Conservation (phyloP, 1,284 basidiomycete species). For the Fomitopsis betulina region DNA sequence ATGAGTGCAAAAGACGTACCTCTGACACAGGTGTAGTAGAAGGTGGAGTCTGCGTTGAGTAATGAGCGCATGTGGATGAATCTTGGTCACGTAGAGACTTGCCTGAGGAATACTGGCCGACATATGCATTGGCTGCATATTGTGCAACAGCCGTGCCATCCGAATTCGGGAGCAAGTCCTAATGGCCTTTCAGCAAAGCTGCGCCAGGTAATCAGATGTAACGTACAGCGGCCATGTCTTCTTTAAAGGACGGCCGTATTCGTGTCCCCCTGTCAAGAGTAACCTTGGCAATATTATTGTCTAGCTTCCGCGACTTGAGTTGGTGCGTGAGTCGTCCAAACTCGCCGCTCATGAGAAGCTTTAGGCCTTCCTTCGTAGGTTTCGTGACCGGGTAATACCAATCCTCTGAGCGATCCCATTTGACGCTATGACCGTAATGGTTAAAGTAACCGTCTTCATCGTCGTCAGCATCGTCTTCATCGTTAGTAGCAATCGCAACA, state of each 20-base stretch:
- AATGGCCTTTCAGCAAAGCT: background rate
- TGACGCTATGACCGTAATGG: slow-evolving; percentile 30
- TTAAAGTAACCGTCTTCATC: slow-evolving; percentile 32
- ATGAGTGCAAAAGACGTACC: slow-evolving; percentile 35
- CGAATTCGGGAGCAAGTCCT: slow-evolving; percentile 83
- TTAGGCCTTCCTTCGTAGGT: slow-evolving; percentile 68
- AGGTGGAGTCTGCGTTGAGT: slow-evolving; percentile 56
- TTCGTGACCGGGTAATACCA: slow-evolving; percentile 41
- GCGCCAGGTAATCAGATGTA: background rate
- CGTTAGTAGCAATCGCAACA: background rate
- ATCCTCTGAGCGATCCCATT: slow-evolving; percentile 26
- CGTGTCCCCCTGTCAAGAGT: slow-evolving; percentile 38
- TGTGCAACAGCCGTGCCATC: slow-evolving; percentile 84
- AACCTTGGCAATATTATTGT: slow-evolving; percentile 42
- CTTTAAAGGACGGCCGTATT: slow-evolving; percentile 39
- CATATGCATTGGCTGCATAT: slow-evolving; percentile 83
- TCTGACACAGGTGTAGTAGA: slow-evolving; percentile 81
- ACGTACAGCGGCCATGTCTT: slow-evolving; percentile 51
- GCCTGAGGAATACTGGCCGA: slow-evolving; percentile 88
- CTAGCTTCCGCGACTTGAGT: slow-evolving; percentile 29
- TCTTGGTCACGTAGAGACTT: slow-evolving; percentile 15
- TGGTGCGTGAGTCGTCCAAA: slow-evolving; percentile 72
- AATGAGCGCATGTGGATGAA: background rate
- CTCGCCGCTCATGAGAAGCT: slow-evolving; percentile 77
- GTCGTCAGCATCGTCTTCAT: slow-evolving; percentile 18